These are phyloP conservation scores for Ustilago sp. DNA, from an alignment of 1,284 basidiomycete species.

Conservation along the genomic window DNA sequence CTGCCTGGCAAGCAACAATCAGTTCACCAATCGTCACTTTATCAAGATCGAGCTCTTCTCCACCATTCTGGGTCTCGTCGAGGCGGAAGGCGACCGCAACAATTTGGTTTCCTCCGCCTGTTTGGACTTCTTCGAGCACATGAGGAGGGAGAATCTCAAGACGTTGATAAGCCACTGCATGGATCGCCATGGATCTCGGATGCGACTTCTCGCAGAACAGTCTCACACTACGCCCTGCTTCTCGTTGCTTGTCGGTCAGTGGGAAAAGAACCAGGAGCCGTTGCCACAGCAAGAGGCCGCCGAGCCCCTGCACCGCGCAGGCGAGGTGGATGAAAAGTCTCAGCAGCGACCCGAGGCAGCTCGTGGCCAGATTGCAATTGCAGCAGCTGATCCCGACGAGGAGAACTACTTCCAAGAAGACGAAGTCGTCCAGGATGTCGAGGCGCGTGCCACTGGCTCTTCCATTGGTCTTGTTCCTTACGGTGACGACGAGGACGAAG, in stretches of 20 bases:
- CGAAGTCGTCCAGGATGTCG: slow-evolving; percentile 73
- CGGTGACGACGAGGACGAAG: slow-evolving; percentile 63
- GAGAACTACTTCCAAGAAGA: slow-evolving; percentile 87
- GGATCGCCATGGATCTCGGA: slow-evolving; percentile 78
- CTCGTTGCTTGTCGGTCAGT: slow-evolving; percentile 79
- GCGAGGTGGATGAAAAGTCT: slow-evolving; percentile 22
- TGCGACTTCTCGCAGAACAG: slow-evolving; percentile 77
- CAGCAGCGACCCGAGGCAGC: slow-evolving; percentile 46
- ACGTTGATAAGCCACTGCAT: slow-evolving; percentile 86
- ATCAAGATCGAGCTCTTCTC: slow-evolving; percentile 86
- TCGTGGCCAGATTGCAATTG: slow-evolving; percentile 70
- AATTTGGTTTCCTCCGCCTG: slow-evolving; percentile 93
- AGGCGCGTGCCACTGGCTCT: slow-evolving; percentile 72
- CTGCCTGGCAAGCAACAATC: slow-evolving; percentile 85
- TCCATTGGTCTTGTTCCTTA: slow-evolving; percentile 78
- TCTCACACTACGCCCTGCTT: slow-evolving; percentile 79
- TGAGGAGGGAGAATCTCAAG: slow-evolving; percentile 81
- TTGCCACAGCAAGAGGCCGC: slow-evolving; percentile 24
- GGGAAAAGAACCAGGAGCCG: slow-evolving; percentile 88
- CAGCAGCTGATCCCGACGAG: slow-evolving; percentile 78
- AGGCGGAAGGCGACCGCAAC: slow-evolving; percentile 84
- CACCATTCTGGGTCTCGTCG: slow-evolving; percentile 83
- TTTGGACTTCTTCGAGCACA: slow-evolving; percentile 92
- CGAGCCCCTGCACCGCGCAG: slow-evolving; percentile 14
- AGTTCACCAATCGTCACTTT: slow-evolving; percentile 85